Conservation (phyloP, 768 basidiomycete genomes). For the Neoboletus brunneissimus region DNA sequence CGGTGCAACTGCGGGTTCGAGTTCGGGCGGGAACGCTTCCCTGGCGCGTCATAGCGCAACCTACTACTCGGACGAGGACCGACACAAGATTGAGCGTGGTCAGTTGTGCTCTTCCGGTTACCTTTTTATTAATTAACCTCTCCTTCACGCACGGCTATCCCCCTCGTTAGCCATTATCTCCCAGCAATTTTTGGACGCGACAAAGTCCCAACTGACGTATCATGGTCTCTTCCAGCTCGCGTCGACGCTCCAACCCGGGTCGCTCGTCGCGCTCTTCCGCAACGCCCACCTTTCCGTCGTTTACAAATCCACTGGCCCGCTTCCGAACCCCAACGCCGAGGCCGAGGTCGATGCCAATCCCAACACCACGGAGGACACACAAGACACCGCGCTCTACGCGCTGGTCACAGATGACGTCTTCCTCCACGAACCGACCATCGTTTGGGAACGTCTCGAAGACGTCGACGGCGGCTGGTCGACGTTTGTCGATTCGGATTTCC, state of each 20-base stretch:
- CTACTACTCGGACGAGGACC: conserved; percentile 51
- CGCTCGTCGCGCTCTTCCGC: conserved; percentile 85
- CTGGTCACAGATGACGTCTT: conserved; percentile 88
- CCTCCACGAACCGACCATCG: conserved; percentile 68
- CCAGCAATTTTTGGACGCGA: conserved; percentile 63
- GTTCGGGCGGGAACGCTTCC: conserved; percentile 2
- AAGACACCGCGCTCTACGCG: conserved; percentile 59
- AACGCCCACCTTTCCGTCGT: conserved; percentile 88
- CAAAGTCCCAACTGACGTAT: conserved; percentile 84
- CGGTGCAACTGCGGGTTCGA: not conserved
- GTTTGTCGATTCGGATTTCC: conserved; percentile 76
- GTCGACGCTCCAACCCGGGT: conserved; percentile 40
- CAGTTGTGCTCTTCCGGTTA: conserved; percentile 14
- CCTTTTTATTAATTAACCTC: not conserved
- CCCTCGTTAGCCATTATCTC: conserved; percentile 55
- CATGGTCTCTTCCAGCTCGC: conserved; percentile 82
- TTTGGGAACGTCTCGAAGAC: conserved; percentile 91
- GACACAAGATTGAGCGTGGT: conserved; percentile 71
- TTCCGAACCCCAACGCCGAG: not conserved
- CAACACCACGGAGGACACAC: not conserved
- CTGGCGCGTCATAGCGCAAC: conserved; percentile 7
- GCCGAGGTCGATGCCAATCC: not conserved
- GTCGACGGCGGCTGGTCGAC: conserved; percentile 75
- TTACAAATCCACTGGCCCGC: conserved; percentile 47
- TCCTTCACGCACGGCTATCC: not conserved